A percentile compares a stretch with the other conserved stretches of the same genome.
These are phyloP conservation scores for Paramecium sexaurelia DNA, from an alignment of 73 alveolate genomes.

Conservation along the genomic window DNA sequence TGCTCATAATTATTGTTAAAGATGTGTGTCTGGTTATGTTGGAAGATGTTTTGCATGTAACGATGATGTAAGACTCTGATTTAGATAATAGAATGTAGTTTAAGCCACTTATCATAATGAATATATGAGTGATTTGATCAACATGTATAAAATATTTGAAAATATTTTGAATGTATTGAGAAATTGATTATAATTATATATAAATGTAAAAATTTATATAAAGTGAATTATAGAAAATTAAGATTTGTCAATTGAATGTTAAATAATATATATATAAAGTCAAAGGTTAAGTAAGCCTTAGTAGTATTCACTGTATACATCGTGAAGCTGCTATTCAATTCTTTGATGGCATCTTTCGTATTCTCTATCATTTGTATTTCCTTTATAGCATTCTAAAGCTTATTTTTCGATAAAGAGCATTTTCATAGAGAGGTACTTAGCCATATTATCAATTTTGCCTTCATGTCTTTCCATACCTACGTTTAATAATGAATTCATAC, in stretches of 20 bases:
- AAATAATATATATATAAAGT: background rate
- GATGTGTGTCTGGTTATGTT: background rate
- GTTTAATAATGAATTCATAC: background rate
- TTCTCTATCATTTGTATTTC: background rate
- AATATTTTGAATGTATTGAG: background rate
- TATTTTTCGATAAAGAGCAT: slow-evolving; percentile 18
- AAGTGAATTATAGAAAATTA: background rate
- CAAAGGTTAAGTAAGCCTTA: slow-evolving; percentile 40
- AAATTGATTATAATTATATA: background rate
- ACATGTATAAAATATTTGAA: background rate
- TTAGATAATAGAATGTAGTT: background rate
- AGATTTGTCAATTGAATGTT: background rate
- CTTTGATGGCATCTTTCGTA: slow-evolving; percentile 24
- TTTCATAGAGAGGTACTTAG: background rate
- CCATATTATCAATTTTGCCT: slow-evolving; percentile 6
- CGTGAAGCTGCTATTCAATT: slow-evolving; percentile 10
- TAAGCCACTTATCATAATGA: background rate
- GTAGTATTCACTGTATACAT: slow-evolving; percentile 3
- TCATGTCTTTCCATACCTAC: slow-evolving; percentile 44
- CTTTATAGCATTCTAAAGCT: slow-evolving; percentile 15
- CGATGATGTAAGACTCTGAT: background rate
- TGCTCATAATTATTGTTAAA: background rate
- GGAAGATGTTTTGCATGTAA: background rate
- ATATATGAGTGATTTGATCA: background rate
- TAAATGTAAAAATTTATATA: background rate